These are phyloP conservation scores for Kandelia obovata DNA, from an alignment of 345 rosid genomes.

Conservation along the genomic window DNA sequence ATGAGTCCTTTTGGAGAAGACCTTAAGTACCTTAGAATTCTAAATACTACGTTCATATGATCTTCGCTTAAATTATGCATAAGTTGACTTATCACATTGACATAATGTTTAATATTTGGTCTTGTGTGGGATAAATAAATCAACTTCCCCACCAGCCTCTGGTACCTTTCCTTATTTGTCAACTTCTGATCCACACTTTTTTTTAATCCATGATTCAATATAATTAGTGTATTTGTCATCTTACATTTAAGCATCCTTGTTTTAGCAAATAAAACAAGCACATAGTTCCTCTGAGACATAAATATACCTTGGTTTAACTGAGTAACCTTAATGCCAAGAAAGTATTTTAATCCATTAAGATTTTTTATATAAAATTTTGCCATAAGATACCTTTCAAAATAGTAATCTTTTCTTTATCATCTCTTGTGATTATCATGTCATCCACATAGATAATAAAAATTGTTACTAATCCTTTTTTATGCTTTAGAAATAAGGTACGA, in stretches of 20 bases:
- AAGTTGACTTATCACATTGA: neutral
- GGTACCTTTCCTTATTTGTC: neutral
- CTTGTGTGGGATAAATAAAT: neutral
- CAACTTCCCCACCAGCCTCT: neutral
- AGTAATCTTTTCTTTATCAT: no score
- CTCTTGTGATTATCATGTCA: no score
- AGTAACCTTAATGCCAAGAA: neutral
- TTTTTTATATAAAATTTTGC: neutral
- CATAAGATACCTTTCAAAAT: no score
- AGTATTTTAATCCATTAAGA: neutral
- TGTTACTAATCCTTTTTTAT: neutral
- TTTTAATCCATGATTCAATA: neutral
- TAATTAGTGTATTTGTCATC: accelerated
- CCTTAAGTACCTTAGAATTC: neutral
- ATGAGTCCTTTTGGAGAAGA: neutral
- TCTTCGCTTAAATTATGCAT: no score
- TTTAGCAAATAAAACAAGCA: neutral
- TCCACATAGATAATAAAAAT: neutral
- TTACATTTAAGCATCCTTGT: neutral
- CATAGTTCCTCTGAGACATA: no score
- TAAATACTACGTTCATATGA: neutral
- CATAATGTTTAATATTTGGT: neutral
- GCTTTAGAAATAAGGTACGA: neutral
- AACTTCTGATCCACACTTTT: no score
- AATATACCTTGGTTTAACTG: neutral